Evolutionary conservation across 805 yeast species (phyloP), one percentile per base, ranked within the genome.

Genomic region (Maudiozyma pseudohumilis): DNA sequence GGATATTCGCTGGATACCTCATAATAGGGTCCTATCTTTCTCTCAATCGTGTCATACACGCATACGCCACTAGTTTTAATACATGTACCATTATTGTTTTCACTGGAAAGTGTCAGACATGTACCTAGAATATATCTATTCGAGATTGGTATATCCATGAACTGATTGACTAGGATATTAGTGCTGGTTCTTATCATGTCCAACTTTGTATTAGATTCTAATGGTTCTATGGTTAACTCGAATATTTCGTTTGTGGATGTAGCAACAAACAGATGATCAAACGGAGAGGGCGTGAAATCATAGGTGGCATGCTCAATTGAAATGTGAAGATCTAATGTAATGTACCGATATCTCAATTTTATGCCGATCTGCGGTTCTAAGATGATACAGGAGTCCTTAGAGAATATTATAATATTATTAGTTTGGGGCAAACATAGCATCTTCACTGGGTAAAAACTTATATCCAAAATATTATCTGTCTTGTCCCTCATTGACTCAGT

Each of bases 1-100:
- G 53, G 52, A 41, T 40, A 50, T 6, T 32, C 17, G n/a, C 38
- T 13, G 4, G 52, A 35, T n/a, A 47, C 33, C n/a, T 42, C 40
- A 32, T 35, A 42, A 1, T 27, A 40, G 3, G 18, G 32, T 5
- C 40, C 38, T 7, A 46, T 35, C 9, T 32, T 18, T 13, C 34
- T 35, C 9, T 30, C 24, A 11, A 41, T 32, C 16, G 46, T 20
- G 41, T 52, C 54, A 41, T 40, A 44, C 5, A 48, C 21, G 24
- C 39, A 38, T 9, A 41, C n/a, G 2, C 44, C 44, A 20, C 20
- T 24, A 7, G 35, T 15, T 12, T 26, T n/a, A 11, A 21, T 6
- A 10, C 16, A 12, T 12, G 16, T 17, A 3, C 15, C 11, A 8
- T 13, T 19, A 9, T 20, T 12, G 15, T 34, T n/a, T 23, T 38